Percentiles rank a stretch among this genome's conserved stretches.
Evolutionary conservation across 2,329 filamentous ascomycete species (phyloP).

Genomic region (Sclerotinia sclerotiorum): DNA sequence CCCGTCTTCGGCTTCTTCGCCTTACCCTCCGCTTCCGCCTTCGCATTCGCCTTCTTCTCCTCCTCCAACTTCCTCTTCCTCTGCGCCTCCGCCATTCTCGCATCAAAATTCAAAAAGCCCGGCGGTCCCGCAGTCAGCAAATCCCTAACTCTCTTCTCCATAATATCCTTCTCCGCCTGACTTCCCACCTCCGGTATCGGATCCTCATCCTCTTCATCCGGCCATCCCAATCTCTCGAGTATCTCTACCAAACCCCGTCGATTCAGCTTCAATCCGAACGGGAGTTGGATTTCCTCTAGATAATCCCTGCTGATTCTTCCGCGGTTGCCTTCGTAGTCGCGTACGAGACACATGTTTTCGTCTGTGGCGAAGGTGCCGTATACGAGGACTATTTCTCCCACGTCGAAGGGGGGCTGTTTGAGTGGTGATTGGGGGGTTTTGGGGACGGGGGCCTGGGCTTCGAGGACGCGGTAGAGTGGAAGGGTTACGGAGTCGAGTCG

Average conservation of each 20-base stretch:
- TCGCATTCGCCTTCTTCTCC: too few species aligned
- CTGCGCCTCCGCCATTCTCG: background rate
- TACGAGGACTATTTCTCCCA: constrained; percentile 1
- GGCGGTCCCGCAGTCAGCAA: background rate
- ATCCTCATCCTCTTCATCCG: constrained; percentile 10
- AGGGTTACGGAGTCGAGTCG: background rate
- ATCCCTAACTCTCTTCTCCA: background rate
- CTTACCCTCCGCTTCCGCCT: background rate
- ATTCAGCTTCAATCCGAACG: constrained; percentile 20
- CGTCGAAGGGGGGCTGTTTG: background rate
- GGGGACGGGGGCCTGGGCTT: background rate
- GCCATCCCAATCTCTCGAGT: background rate
- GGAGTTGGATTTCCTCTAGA: background rate
- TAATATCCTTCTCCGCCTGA: background rate
- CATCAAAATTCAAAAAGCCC: background rate
- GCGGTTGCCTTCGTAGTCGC: constrained; percentile 19
- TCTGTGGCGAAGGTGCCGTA: background rate
- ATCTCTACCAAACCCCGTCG: background rate
- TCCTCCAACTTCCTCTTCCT: background rate
- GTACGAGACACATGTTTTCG: background rate
- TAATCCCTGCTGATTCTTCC: background rate
- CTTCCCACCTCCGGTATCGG: background rate
- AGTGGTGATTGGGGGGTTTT: background rate
- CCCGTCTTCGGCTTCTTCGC: too few species aligned
- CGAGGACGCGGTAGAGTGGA: background rate